Base-by-base conservation (phyloP, 768 basidiomycete species). In the Pisolithus orientalis region DNA sequence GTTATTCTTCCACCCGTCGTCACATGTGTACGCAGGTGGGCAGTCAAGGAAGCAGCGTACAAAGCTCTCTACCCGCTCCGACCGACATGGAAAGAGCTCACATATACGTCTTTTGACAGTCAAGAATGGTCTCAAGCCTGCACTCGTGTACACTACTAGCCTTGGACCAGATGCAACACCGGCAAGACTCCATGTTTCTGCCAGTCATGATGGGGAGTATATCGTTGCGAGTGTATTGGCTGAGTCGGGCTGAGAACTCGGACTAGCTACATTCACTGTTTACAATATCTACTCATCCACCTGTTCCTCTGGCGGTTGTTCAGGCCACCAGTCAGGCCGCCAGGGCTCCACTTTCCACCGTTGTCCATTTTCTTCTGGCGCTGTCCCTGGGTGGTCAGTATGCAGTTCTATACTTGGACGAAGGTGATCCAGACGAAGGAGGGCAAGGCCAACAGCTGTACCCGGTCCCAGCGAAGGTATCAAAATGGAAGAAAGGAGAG, bases 151-250 rank as follows among this genome's bases (percentile, higher is more conserved):
- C 34, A 4, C 34, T 4, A 5, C 34, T 4, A 5, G 34, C 34
- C 34, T 62, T 45, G 59, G 54, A 44, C 58, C 63, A 16, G 28
- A 14, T 39, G 10, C 6, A 1, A 14, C 17, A 5, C 14, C 5
- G 10, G 27, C 52, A n/a, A 55, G 16, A 25, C 65, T 88, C 16
- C 84, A 90, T 59, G 76, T 82, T 25, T 90, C 87, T 42, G 79
- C 88, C 40, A 90, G 87, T 59, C 91, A 93, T 57, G 91, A 93
- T 58, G 87, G 85, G 10, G 85, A 87, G 39, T 87, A 90, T 62
- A 75, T 89, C 13, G 73, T 84, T 51, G 77, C 87, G 13, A 79
- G 80, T 16, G 88, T 93, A 27, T 53, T 86, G 25, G 77, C 80
- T 31, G 85, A 90, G 65, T 24, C 8, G 17, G 11, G 24, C 24